Evolutionary conservation across 192 early-diverging fungal genomes (phyloP), one percentile per base, ranked within the genome.

Genomic region (Diversispora eburnea): DNA sequence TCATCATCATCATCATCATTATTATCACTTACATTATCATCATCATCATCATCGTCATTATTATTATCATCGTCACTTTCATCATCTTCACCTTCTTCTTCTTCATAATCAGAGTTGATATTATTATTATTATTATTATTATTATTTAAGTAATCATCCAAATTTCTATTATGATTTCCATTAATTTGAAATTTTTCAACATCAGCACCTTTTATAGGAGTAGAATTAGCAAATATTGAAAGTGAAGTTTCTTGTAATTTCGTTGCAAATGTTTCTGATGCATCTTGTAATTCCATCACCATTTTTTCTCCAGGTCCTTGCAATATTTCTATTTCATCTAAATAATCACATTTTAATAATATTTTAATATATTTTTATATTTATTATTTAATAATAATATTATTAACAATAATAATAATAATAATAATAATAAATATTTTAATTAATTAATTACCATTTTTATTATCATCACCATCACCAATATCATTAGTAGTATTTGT

Each of bases 211-310:
- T 76, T 81, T 54, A 92, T 70, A 46, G 86, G 88, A 25, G 84
- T 78, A 20, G 92, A 91, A 49, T 79, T 72, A 12, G 83, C 82
- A 75, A 95, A 94, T 42, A 95, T 80, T 4, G 87, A 85, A 65
- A 95, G 78, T 20, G 86, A 82, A 75, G 87, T 90, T 12, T 81
- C 79, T 74, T 86, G 80, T 8, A 93, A 84, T 72, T 92, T 85
- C 58, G 89, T 85, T 43, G 85, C 90, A 41, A 95, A 75, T 9
- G 94, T 95, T 64, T 85, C 79, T 49, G 79, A 76, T 10, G 87
- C 92, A 78, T 95, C 92, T 80, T 99, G 97, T 64, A 99, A 80
- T 74, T 93, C 89, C 76, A 91, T 89, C 22, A 99, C 95, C 89
- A 99, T 92, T 70, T 88, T 86, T 76, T 99, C 95, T 20, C 97